Conservation (phyloP, 495 filamentous ascomycete species). For the Staphylotrichum tortipilum region DNA sequence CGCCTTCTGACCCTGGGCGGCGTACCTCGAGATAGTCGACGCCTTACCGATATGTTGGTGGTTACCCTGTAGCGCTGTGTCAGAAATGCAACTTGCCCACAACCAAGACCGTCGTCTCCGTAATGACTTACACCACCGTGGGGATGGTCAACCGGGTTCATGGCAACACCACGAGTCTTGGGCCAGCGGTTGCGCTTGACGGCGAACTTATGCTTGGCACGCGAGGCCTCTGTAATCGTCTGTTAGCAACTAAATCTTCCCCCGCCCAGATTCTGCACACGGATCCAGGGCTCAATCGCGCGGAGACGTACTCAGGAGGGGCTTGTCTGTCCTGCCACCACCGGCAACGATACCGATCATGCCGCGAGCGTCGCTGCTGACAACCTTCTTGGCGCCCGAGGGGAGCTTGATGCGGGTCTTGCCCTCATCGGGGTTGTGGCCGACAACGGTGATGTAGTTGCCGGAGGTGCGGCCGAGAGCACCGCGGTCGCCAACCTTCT, state of each 20-base stretch:
- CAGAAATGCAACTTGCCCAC: slow-evolving; percentile 19
- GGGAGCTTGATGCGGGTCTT: slow-evolving; percentile 99
- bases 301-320: slow-evolving; percentile 67
- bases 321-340: slow-evolving; percentile 99
- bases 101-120: background rate
- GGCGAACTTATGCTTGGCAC: slow-evolving; percentile 98
- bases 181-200: slow-evolving; percentile 99
- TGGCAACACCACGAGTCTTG: slow-evolving; percentile 99
- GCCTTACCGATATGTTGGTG: slow-evolving; percentile 99
- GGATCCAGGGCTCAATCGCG: background rate
- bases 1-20: slow-evolving; percentile 97
- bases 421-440: slow-evolving; percentile 97
- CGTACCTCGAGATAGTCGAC: slow-evolving; percentile 96
- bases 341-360: slow-evolving; percentile 99
- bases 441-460: slow-evolving; percentile 98
- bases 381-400: slow-evolving; percentile 96
- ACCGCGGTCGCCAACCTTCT: slow-evolving; percentile 96
- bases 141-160: slow-evolving; percentile 99
- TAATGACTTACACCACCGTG: slow-evolving; percentile 69
- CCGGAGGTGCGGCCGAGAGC: slow-evolving; percentile 91
- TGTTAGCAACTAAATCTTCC: slow-evolving; percentile 15
- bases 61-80: slow-evolving; percentile 66
- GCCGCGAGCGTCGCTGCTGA: slow-evolving; percentile 81
- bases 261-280: background rate
- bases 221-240: slow-evolving; percentile 67